Evolutionary conservation across 768 basidiomycete genomes (phyloP).

Genomic region (Boletus rufocinnamomeus): DNA sequence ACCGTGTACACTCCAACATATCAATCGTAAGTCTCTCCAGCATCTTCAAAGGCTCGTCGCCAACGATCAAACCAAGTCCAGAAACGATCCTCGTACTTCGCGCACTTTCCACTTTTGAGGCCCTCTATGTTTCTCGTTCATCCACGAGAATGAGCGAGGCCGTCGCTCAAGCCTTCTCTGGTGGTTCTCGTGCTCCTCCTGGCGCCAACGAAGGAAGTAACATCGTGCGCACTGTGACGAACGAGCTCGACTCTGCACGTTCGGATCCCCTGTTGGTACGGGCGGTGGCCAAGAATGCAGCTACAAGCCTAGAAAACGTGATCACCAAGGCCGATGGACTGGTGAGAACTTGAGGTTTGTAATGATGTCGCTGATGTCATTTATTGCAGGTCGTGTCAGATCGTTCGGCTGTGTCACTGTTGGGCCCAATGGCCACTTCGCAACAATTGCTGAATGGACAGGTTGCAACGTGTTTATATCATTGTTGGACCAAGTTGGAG

Average conservation of each 20-base stretch:
- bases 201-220: conserved; percentile 74
- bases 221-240: conserved; percentile 74
- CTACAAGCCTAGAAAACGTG: conserved; percentile 68
- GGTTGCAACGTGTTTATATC: conserved; percentile 65
- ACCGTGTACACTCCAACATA: conserved; percentile 82
- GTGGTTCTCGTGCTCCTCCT: conserved; percentile 69
- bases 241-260: conserved; percentile 64
- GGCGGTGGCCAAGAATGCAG: conserved; percentile 74
- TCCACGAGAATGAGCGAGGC: conserved; percentile 82
- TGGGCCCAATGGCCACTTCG: conserved; percentile 75
- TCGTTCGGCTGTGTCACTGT: conserved; percentile 70
- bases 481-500: conserved; percentile 29
- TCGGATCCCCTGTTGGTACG: conserved; percentile 81
- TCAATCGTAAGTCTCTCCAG: conserved; percentile 63
- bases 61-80: conserved; percentile 51
- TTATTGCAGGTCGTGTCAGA: conserved; percentile 60
- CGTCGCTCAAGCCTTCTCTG: conserved; percentile 72
- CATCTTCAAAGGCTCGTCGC: conserved; percentile 3
- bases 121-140: conserved; percentile 85
- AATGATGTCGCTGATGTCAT: not conserved
- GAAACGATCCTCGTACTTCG: conserved; percentile 90
- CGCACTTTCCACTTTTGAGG: conserved; percentile 80
- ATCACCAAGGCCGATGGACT: conserved; percentile 62
- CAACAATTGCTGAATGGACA: conserved; percentile 79
- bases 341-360: conserved; percentile 45